A percentile compares a stretch with the other conserved stretches of the same genome.
These are phyloP conservation scores for Trichosporon inkin DNA, from an alignment of 1,284 basidiomycete species.

Conservation along the genomic window DNA sequence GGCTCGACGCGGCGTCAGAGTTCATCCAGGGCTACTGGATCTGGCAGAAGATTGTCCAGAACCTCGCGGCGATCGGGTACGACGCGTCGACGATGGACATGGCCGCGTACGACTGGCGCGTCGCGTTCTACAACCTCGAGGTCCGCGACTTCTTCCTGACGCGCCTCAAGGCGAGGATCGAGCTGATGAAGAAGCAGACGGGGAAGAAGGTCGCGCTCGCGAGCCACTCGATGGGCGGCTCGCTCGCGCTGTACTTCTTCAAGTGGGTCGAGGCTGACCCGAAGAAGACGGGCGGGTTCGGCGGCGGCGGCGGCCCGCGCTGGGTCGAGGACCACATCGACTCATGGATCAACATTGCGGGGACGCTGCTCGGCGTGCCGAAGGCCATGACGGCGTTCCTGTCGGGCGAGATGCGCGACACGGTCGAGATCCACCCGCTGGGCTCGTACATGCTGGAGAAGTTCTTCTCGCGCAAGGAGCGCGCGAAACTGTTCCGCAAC, in stretches of 20 bases:
- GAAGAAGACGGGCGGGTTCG: constrained; percentile 55
- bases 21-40: constrained; percentile 96
- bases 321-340: constrained; percentile 92
- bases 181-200: constrained; percentile 69
- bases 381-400: constrained; percentile 96
- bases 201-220: constrained; percentile 80
- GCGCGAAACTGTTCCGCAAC: constrained; percentile 83
- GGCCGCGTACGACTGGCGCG: constrained; percentile 84
- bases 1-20: constrained; percentile 62
- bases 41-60: constrained; percentile 91
- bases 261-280: constrained; percentile 90
- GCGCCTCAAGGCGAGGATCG: constrained; percentile 76
- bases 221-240: constrained; percentile 81
- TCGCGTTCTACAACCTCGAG: constrained; percentile 86
- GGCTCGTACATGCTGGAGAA: constrained; percentile 57
- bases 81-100: constrained; percentile 84
- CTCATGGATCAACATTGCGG: constrained; percentile 76
- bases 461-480: constrained; percentile 86
- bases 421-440: constrained; percentile 65
- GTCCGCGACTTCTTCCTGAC: constrained; percentile 91
- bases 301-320: constrained; percentile 69
- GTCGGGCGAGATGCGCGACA: constrained; percentile 92
- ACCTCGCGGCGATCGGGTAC: constrained; percentile 84
- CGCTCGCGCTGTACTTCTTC: constrained; percentile 55
- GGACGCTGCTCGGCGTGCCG: constrained; percentile 71